These are phyloP conservation scores for Pilatotrama ljubarskyi DNA, from an alignment of 768 basidiomycete genomes.

Conservation along the genomic window DNA sequence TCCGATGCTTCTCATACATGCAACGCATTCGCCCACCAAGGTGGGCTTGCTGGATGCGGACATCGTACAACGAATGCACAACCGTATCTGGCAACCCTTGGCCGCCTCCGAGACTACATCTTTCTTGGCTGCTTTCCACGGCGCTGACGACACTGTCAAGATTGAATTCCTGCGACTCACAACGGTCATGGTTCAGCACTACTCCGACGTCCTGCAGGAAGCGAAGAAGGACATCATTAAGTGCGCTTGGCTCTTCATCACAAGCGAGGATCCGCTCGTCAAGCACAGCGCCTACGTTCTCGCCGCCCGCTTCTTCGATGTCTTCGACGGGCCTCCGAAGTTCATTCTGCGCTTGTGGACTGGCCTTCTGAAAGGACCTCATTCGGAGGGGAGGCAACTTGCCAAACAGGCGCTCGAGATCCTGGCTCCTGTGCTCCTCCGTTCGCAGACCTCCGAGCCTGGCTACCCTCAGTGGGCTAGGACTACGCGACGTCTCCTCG, in stretches of 20 bases:
- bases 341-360: slow-evolving; percentile 91
- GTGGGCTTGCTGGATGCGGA: slow-evolving; percentile 69
- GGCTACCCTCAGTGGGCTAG: slow-evolving; percentile 80
- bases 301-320: slow-evolving; percentile 88
- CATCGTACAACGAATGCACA: slow-evolving; percentile 69
- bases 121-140: slow-evolving; percentile 39
- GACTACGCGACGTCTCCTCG: slow-evolving; percentile 78
- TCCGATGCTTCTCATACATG: slow-evolving; percentile 80
- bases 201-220: slow-evolving; percentile 75
- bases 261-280: slow-evolving; percentile 84
- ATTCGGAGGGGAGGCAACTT: slow-evolving; percentile 72
- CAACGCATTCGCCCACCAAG: slow-evolving; percentile 51
- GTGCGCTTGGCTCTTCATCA: slow-evolving; percentile 88
- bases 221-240: slow-evolving; percentile 91
- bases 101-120: slow-evolving; percentile 43
- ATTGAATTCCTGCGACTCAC: slow-evolving; percentile 92
- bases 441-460: slow-evolving; percentile 54
- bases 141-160: slow-evolving; percentile 80
- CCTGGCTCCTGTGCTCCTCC: slow-evolving; percentile 78
- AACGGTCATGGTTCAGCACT: slow-evolving; percentile 83
- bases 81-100: slow-evolving; percentile 80
- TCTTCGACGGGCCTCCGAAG: slow-evolving; percentile 86
- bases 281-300: slow-evolving; percentile 92
- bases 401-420: slow-evolving; percentile 87
- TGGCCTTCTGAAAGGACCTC: slow-evolving; percentile 79